Conservation (phyloP, 768 basidiomycete species). For the Filobasidium wieringae region DNA sequence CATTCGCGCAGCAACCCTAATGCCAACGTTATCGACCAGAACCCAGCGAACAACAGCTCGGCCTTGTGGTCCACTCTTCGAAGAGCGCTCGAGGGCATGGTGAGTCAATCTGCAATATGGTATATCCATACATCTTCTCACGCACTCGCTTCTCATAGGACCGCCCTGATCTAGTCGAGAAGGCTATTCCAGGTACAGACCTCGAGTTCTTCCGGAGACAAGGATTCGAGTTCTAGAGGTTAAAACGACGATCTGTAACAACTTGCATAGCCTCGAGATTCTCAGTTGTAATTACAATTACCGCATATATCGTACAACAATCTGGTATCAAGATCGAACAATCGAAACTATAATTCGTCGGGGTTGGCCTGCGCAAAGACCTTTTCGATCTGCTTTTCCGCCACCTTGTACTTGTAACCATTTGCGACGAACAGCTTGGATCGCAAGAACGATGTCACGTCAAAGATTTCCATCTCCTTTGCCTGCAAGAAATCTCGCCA, state of each 20-base stretch:
- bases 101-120: conserved; percentile 35
- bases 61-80: conserved; percentile 84
- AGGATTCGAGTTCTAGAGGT: conserved; percentile 71
- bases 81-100: conserved; percentile 70
- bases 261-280: no score
- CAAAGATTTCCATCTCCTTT: conserved; percentile 93
- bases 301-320: neutral
- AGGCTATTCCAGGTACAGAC: conserved; percentile 53
- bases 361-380: conserved; percentile 22
- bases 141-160: conserved; percentile 44
- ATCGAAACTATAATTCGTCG: conserved; percentile 4
- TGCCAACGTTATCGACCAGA: conserved; percentile 3
- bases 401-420: conserved; percentile 56
- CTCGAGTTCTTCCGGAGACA: conserved; percentile 64
- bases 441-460: conserved; percentile 68
- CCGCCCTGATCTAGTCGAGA: conserved; percentile 67
- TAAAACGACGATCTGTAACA: no score
- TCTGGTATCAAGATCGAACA: neutral
- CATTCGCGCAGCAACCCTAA: neutral
- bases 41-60: conserved; percentile 56
- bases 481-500: conserved; percentile 46
- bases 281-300: no score
- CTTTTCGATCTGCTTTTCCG: conserved; percentile 28
- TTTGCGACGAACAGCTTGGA: conserved; percentile 77
- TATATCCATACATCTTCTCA: neutral